Evolutionary conservation across 352 stramenopile genomes (phyloP), one percentile per base, ranked within the genome.

Genomic region (Globisporangium solare): DNA sequence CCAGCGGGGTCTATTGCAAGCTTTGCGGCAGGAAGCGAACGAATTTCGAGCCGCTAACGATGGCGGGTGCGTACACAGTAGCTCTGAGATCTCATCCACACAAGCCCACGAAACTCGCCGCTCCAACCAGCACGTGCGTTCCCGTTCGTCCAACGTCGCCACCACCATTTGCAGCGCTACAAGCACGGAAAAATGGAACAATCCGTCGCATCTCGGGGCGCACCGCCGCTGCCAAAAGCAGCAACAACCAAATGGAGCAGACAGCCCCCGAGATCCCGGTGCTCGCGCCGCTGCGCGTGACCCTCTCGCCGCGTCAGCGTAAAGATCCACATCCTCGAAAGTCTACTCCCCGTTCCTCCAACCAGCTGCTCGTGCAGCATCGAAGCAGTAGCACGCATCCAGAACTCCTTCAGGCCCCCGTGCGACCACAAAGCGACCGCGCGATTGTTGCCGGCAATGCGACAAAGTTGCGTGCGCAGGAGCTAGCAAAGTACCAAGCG

Each of bases 1-100:
- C 79, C 7, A 64, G 76, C 35, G 79, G 72, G 4, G 50, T 64
- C 2, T 89, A 89, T 62, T 89, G 79, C 64, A 89, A 89, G 52
- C 70, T 74, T 18, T 89, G 79, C 47, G 79, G 79, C n/a, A 68
- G 76, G 1, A 61, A 70, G 6, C 70, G 76, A 11, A 68, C 62
- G 32, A 69, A 60, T 13, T 74, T 75, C 40, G 64, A 64, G 8
- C 39, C 64, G 11, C 35, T 68, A 24, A 0, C 22, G 20, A 18
- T 8, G 27, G 7, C 27, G 27, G 7, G 7, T 1, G 3, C 27
- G 27, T 35, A 35, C 5, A 6, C 27, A 35, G 10, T 35, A 35
- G 5, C 27, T 11, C 27, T 35, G 27, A 6, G 27, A 35, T 35
- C 27, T 35, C 10, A 11, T 10, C 27, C 27, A 35, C 27, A 10